Percentiles rank a stretch among this genome's conserved stretches.
phyloP scores from a whole-genome alignment of 169 alveolate species.

The Babesia ovis region DNA sequence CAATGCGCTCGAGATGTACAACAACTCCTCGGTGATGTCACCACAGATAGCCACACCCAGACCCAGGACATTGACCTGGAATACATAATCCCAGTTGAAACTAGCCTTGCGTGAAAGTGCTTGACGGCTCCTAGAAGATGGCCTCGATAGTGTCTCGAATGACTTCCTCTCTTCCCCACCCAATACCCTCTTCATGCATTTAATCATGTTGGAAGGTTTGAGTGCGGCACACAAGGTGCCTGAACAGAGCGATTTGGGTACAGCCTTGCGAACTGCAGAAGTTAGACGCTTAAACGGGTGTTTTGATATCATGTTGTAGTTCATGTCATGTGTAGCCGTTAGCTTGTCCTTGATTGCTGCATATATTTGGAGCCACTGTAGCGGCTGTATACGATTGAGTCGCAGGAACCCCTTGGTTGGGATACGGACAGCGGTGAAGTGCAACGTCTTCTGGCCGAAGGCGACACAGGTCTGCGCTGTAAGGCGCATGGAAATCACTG shows the following conservation, averaged over 20 bases:
- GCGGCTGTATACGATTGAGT: background rate
- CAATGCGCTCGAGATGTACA: constrained; percentile 52
- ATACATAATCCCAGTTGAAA: constrained; percentile 23
- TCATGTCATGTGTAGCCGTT: constrained; percentile 18
- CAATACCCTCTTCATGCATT: background rate
- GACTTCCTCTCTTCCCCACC: background rate
- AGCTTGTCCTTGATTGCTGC: constrained; percentile 21
- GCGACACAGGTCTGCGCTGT: constrained; percentile 58
- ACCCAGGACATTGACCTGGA: constrained; percentile 47
- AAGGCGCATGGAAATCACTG: constrained; percentile 24
- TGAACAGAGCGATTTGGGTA: background rate
- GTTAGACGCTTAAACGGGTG: background rate
- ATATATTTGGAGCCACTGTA: constrained; percentile 7
- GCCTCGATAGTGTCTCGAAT: background rate
- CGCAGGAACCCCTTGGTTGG: constrained; percentile 21
- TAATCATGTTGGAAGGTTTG: background rate
- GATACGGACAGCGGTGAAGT: constrained; percentile 39
- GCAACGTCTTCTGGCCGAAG: constrained; percentile 60
- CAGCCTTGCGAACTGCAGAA: background rate
- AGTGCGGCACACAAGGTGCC: background rate
- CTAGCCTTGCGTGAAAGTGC: background rate
- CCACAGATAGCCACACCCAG: constrained; percentile 56
- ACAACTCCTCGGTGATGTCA: constrained; percentile 40
- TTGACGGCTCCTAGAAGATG: background rate
- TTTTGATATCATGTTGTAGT: background rate